phyloP scores from a whole-genome alignment of 768 basidiomycete species.

The Mycena capillaripes region DNA sequence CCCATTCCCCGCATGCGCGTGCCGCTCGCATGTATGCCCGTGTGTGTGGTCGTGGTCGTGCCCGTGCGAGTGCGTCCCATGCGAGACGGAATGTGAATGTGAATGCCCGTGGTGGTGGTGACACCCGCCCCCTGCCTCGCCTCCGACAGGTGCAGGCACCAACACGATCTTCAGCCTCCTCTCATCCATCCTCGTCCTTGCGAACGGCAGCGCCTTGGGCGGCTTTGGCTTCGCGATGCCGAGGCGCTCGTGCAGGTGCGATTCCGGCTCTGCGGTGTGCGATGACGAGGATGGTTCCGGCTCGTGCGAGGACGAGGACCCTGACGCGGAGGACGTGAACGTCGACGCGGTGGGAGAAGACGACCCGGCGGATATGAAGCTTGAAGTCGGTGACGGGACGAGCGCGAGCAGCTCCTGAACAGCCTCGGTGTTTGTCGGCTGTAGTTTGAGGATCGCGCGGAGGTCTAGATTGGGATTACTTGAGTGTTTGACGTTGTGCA shows the following conservation, averaged over 20 bases:
- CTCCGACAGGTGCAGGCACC: slow-evolving; percentile 57
- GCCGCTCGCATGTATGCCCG: slow-evolving; percentile 23
- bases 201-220: slow-evolving; percentile 66
- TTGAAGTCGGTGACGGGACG: slow-evolving; percentile 41
- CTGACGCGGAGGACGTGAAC: not conserved
- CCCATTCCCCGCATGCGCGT: slow-evolving; percentile 37
- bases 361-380: slow-evolving; percentile 26
- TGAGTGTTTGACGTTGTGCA: no score
- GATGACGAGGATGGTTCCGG: no score
- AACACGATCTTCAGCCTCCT: slow-evolving; percentile 66
- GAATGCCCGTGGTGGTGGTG: slow-evolving; percentile 9
- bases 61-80: not conserved
- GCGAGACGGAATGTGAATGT: not conserved
- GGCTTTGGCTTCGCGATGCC: slow-evolving; percentile 57
- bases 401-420: slow-evolving; percentile 66
- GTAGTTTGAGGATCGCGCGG: slow-evolving; percentile 70
- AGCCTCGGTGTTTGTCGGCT: slow-evolving; percentile 77
- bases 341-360: slow-evolving; percentile 20
- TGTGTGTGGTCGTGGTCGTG: not conserved
- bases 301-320: not conserved
- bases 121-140: slow-evolving; percentile 27
- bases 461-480: slow-evolving; percentile 59
- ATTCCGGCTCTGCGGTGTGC: not conserved
- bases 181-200: slow-evolving; percentile 63
- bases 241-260: slow-evolving; percentile 45